Percentiles rank a stretch among this genome's conserved stretches.
Evolutionary conservation across 2,329 filamentous ascomycete species (phyloP).

Genomic region (Niveomyces coronatus): DNA sequence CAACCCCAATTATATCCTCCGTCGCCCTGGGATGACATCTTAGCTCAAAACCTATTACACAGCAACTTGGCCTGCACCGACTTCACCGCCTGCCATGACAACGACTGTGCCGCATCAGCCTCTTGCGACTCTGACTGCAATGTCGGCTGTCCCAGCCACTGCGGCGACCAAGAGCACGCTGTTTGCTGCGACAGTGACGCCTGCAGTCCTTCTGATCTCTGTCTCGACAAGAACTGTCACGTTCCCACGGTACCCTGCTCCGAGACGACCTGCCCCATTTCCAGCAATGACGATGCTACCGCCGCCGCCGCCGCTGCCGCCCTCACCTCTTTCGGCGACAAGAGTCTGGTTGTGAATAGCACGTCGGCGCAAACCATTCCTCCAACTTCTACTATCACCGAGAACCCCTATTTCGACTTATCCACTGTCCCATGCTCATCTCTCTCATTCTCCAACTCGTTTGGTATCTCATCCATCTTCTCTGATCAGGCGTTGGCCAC

Average conservation of each 20-base stretch:
- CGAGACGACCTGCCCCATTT: constrained; percentile 14
- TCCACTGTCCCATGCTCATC: constrained; percentile 14
- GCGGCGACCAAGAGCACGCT: constrained; percentile 20
- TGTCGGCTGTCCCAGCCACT: constrained; percentile 24
- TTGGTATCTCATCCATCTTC: constrained; percentile 3
- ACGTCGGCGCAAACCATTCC: constrained; percentile 11
- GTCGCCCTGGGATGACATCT: constrained; percentile 9
- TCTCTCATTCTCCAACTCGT: constrained; percentile 13
- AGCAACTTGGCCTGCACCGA: constrained; percentile 5
- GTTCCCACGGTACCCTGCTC: constrained; percentile 25
- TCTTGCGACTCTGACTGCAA: constrained; percentile 27
- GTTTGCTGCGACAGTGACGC: constrained; percentile 26
- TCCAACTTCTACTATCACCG: constrained; percentile 6
- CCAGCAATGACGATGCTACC: constrained; percentile 17
- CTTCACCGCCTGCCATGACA: constrained; percentile 10
- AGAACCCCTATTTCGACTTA: constrained; percentile 9
- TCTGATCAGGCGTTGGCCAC: constrained; percentile 12
- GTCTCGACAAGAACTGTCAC: constrained; percentile 29
- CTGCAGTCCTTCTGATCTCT: constrained; percentile 26
- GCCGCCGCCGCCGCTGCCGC: constrained; percentile 20
- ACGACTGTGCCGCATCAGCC: constrained; percentile 20
- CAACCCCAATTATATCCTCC: constrained; percentile 1
- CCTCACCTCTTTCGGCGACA: constrained; percentile 21
- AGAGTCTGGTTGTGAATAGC: constrained; percentile 9
- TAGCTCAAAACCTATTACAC: constrained; percentile 2